Evolutionary conservation across 768 basidiomycete genomes (phyloP), one percentile per base, ranked within the genome.

Genomic region (Boletus rubescentipes): DNA sequence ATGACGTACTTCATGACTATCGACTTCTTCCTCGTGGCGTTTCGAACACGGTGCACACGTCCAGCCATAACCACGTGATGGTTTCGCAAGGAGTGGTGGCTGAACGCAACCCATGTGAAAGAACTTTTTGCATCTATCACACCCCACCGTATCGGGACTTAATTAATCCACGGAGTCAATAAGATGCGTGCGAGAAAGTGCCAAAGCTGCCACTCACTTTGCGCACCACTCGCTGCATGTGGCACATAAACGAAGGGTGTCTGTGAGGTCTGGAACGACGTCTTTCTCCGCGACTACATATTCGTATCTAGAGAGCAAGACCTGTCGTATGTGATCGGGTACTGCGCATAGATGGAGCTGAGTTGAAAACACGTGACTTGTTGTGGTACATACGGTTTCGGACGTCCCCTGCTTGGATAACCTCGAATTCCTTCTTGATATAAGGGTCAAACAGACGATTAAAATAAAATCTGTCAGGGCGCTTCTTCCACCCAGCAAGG

Each of bases 351-450:
- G 26, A 58, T 57, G 47, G 53, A 26, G 53, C 35, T 51, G 51
- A 57, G 55, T 26, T 12, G 32, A 36, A 62, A 62, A 54, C 42
- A 57, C 58, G 65, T 66, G 55, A 58, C 53, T 55, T 53, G 51
- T 61, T 57, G 60, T 23, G 49, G 58, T 53, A 59, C 93, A 67
- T 70, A 98, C 96, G 76, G 70, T 99, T 99, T 53, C 87, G 83
- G 57, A 97, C 87, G 63, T 87, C 90, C 37, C 82, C 81, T 30
- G 92, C 83, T 55, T 89, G 86, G 49, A 99, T 87, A 62, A 98
- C 89, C 70, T 98, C 97, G 71, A 96, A 98, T 73, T 98, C 95
- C 71, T 91, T 91, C 77, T 96, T 94, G 74, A 98, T 92, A 73
- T 96, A 98, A 48, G 94, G 93, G 76, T 98, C 96, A 68, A 96